phyloP scores from a whole-genome alignment of 306 rosid genomes.

The Vachellia pachyceras region DNA sequence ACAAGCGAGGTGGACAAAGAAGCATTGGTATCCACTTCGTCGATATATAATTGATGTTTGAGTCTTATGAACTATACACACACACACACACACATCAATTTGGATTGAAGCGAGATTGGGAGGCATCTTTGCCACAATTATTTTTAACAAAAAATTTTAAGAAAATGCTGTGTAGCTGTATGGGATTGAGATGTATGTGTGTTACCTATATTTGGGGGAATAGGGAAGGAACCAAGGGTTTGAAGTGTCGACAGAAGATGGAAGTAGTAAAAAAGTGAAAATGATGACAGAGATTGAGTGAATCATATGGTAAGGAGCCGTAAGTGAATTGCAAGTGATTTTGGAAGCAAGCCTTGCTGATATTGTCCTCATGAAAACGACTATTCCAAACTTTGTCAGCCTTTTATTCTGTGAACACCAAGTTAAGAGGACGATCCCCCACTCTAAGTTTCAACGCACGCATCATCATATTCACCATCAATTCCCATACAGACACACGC shows the following conservation, averaged over 20 bases:
- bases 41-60: too few relatives aligned
- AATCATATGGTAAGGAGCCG: conserved; percentile 20
- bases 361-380: conserved; percentile 29
- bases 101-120: background rate
- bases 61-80: too few relatives aligned
- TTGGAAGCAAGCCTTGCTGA: conserved; percentile 33
- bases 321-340: conserved; percentile 32
- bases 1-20: background rate
- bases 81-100: background rate
- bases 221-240: background rate
- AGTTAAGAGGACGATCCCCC: background rate
- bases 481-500: background rate
- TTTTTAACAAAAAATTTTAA: background rate
- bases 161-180: background rate
- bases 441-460: conserved; percentile 34
- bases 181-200: background rate
- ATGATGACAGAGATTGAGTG: conserved; percentile 43
- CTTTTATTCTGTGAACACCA: conserved; percentile 28
- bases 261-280: conserved; percentile 17
- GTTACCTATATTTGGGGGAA: background rate
- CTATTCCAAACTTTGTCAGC: conserved; percentile 39
- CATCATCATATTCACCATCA: conserved; percentile 19
- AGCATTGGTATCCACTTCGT: background rate
- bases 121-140: background rate
- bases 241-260: conserved; percentile 1